Evolutionary conservation across 257 asterid genomes (phyloP).

Genomic region (Linderniella brevidens): DNA sequence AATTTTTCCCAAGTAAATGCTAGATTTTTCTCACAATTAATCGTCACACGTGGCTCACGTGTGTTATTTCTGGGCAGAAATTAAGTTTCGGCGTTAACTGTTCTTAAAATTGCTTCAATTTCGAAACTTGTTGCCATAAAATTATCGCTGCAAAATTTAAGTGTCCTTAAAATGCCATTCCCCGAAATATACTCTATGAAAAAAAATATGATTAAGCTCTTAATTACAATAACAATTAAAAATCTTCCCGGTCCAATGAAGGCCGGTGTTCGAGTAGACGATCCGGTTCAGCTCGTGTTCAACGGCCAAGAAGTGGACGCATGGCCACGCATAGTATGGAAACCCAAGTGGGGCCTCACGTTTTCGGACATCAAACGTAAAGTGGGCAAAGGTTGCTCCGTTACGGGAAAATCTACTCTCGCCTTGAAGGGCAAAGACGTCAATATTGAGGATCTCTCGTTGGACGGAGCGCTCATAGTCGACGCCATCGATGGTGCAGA

Average conservation of each 20-base stretch:
- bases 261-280: slow-evolving; percentile 81
- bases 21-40: too few species aligned
- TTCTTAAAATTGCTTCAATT: too few species aligned
- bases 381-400: slow-evolving; percentile 38
- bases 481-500: slow-evolving; percentile 56
- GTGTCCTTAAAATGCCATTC: too few species aligned
- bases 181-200: too few species aligned
- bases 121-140: too few species aligned
- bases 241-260: slow-evolving; percentile 14
- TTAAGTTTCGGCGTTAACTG: too few species aligned
- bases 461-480: slow-evolving; percentile 79
- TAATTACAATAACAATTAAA: not conserved
- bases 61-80: too few species aligned
- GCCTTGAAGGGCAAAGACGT: slow-evolving; percentile 52
- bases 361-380: slow-evolving; percentile 58
- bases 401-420: slow-evolving; percentile 59
- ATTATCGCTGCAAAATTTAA: too few species aligned
- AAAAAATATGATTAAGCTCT: not conserved
- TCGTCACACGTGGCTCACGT: too few species aligned
- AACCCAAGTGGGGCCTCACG: slow-evolving; percentile 91
- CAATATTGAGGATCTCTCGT: slow-evolving; percentile 46
- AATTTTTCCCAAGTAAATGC: too few species aligned
- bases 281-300: slow-evolving; percentile 44
- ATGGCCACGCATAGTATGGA: slow-evolving; percentile 89
- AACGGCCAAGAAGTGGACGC: slow-evolving; percentile 92